Base-by-base conservation (phyloP, 306 rosid genomes). In the Gleditsia sinensis region DNA sequence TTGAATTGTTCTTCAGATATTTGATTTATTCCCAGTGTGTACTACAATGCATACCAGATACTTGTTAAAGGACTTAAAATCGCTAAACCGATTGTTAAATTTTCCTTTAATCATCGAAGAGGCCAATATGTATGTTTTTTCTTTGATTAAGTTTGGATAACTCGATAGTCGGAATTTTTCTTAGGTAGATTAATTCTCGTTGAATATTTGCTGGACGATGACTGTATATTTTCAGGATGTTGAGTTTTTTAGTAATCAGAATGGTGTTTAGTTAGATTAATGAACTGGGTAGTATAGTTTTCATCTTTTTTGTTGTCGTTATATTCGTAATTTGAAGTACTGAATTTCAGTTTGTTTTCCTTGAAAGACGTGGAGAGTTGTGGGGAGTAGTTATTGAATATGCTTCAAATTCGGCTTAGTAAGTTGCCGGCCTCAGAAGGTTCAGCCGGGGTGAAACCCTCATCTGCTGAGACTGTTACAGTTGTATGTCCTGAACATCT, bases 401-500 rank as follows among this genome's bases (percentile, higher is more conserved):
- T 92, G 99, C 98, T 95, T 82, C 99, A 92, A 86, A 95, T 95
- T 76, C 96, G 98, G 64, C 98, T 95, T 73, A 90, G 90, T 60
- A 90, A 80, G 83, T 60, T 76, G 73, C 84, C 97, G 9, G 74
- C 87, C 5, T 63, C 90, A 7, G 98, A 92, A 68, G 86, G 89
- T 32, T 79, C 83, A 14, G 86, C 84, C 49, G 90, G 89, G 67
- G 80, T 33, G 17, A 95, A 90, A 80, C 80, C 79, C 37, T 56
- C 86, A 17, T 88, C 91, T 6, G 86, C 74, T 21, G 99, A 92
- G 85, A 84, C 85, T 62, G 96, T 88, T 75, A 95, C 89, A 1
- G 98, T 92, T n/a, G 98, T 98, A 0, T 95, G 99, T 82, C 98
- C 99, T 17, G 98, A 95, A 75, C 99, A 95, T 83, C 89, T 95